phyloP scores from a whole-genome alignment of 1,284 basidiomycete genomes.

The Ceratorhiza oryzae-sativae region DNA sequence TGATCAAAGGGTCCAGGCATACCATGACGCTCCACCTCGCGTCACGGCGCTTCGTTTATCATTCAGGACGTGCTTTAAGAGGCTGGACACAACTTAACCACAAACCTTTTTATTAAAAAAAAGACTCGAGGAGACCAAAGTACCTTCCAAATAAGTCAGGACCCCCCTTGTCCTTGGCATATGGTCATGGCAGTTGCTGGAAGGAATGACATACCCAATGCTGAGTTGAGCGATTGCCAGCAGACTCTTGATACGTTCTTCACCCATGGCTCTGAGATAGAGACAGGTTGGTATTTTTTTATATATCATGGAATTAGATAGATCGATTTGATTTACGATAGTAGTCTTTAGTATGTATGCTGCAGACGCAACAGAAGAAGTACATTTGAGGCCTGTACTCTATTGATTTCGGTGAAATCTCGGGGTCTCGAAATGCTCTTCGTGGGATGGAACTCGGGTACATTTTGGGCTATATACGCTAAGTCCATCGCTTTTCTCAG shows the following conservation, averaged over 20 bases:
- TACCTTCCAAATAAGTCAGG: conserved; percentile 44
- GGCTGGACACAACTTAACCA: not conserved
- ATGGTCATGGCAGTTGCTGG: conserved; percentile 60
- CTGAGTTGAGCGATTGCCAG: conserved; percentile 54
- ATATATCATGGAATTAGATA: too few species aligned
- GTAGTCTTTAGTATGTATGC: conserved; percentile 53
- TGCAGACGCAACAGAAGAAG: conserved; percentile 61
- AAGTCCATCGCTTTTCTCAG: not conserved
- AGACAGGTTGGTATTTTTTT: conserved; percentile 53
- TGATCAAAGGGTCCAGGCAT: not conserved
- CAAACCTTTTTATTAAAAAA: not conserved
- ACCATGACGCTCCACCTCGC: conserved; percentile 20
- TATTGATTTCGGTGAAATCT: conserved; percentile 53
- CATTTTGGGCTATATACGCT: not conserved
- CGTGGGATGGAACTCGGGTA: conserved; percentile 52
- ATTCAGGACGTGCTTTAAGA: too few species aligned
- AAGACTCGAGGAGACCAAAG: not conserved
- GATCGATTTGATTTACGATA: not conserved
- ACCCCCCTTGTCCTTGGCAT: conserved; percentile 57
- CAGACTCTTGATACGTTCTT: conserved; percentile 59
- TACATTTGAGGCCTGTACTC: conserved; percentile 42
- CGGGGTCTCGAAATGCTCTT: conserved; percentile 59
- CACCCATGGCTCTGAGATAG: conserved; percentile 56
- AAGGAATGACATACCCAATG: conserved; percentile 55
- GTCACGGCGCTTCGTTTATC: not conserved